Conservation (phyloP, 345 rosid species). For the Anacardium occidentale region DNA sequence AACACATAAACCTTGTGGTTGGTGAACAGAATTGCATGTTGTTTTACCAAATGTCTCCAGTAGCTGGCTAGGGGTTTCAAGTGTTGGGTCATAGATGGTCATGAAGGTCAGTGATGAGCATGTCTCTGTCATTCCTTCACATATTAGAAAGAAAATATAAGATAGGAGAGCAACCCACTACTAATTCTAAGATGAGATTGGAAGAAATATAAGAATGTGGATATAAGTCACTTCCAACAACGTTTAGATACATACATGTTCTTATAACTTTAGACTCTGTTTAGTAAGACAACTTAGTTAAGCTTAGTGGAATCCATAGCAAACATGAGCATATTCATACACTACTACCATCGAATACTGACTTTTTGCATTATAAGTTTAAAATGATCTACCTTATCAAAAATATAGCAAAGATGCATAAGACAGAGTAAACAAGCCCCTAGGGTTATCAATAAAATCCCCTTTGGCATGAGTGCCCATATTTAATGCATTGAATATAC, state of each 20-base stretch:
- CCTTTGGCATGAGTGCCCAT: not conserved
- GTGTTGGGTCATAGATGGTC: slow-evolving; percentile 52
- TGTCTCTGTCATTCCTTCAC: slow-evolving; percentile 83
- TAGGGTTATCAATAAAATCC: not conserved
- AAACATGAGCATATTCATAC: not conserved
- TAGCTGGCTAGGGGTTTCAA: slow-evolving; percentile 22
- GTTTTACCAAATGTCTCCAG: slow-evolving; percentile 20
- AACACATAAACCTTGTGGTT: slow-evolving; percentile 61
- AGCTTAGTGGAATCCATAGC: not conserved
- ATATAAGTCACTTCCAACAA: not conserved
- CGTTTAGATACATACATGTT: too few species aligned
- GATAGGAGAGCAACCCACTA: not conserved
- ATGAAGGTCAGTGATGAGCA: slow-evolving; percentile 75
- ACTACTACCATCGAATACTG: too few species aligned
- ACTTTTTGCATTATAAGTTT: not conserved
- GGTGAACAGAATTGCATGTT: slow-evolving; percentile 14
- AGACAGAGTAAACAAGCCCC: not conserved
- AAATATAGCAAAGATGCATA: not conserved
- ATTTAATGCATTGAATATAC: not conserved
- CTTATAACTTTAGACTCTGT: not conserved
- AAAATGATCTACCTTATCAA: not conserved
- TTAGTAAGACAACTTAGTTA: slow-evolving; percentile 6
- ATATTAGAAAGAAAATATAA: slow-evolving; percentile 4
- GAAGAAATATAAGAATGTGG: not conserved
- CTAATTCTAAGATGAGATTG: not conserved